Evolutionary conservation across 305 asterid genomes (phyloP), one percentile per base, ranked within the genome.

Genomic region (Solanum hybrid): DNA sequence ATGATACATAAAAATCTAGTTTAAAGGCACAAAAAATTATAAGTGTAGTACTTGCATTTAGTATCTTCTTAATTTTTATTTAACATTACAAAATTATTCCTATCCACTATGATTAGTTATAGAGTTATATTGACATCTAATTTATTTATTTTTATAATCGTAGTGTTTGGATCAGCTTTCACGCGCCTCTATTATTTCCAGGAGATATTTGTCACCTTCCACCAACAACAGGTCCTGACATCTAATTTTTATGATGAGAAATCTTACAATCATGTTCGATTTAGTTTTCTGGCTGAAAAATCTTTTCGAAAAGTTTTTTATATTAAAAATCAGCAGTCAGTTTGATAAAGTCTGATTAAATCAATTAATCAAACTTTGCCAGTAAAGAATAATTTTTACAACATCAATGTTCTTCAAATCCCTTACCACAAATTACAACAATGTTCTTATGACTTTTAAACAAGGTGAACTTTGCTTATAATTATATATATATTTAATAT

Each of bases 171-270:
- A 57, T 0, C 4, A 18, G 4, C n/a, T 57, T 57, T 51, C 3
- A 8, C 3, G 8, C n/a, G 1, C 22, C 8, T 51, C 1, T 14
- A 51, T 0, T 51, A 51, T 14, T 16, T 51, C 8, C 22, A 51
- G 0, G 22, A 51, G n/a, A 57, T 18, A 57, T 0, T 0, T 18
- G 4, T 1, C 69, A 18, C 24, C 4, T 18, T 1, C 24, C 24
- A 57, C 69, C 24, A 6, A 1, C 1, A 1, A 57, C 10, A 57
- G 4, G 4, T 57, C 18, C 16, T 26, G 36, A 40, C n/a, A 81
- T 81, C 3, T 4, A 39, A 24, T 3, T 80, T 80, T 80, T 26
- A 40, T 40, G 35, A 26, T 57, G 4, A 18, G 20, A 51, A 57
- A 46, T 42, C 61, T 42, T 0, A 42, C 3, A 42, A 42, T 46